A percentile compares a stretch with the other conserved stretches of the same genome.
These are phyloP conservation scores for Xylariaceae sp. DNA, from an alignment of 2,329 filamentous ascomycete genomes.

Conservation along the genomic window DNA sequence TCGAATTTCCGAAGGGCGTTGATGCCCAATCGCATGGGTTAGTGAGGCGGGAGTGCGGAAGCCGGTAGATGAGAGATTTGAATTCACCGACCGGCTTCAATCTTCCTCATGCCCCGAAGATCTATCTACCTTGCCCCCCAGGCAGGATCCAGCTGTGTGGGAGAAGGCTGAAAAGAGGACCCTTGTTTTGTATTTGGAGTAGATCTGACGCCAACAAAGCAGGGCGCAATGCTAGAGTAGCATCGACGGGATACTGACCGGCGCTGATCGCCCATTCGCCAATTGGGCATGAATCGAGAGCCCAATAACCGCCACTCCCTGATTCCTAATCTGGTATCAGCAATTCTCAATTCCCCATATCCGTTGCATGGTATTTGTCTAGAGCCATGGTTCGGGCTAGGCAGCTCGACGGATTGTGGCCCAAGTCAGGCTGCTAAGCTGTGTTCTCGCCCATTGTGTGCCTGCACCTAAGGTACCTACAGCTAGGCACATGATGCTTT, in stretches of 20 bases:
- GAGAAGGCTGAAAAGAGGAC: slow-evolving; percentile 15
- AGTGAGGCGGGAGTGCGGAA: slow-evolving; percentile 5
- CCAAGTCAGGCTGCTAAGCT: not conserved
- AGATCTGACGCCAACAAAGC: slow-evolving; percentile 3
- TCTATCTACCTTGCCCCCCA: not conserved
- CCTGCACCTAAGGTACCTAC: not conserved
- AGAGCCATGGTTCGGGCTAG: slow-evolving; percentile 7
- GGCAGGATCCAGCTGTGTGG: slow-evolving; percentile 13
- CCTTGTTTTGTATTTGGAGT: slow-evolving; percentile 11
- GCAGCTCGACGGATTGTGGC: not conserved
- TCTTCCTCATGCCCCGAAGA: no score
- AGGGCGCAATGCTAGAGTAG: slow-evolving; percentile 2
- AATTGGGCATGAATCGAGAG: slow-evolving; percentile 13
- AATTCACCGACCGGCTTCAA: not conserved
- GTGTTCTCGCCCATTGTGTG: slow-evolving; percentile 1
- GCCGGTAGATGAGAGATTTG: slow-evolving; percentile 3
- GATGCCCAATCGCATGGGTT: slow-evolving; percentile 16
- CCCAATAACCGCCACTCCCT: slow-evolving; percentile 11
- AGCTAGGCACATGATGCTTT: not conserved
- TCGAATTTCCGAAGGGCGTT: slow-evolving; percentile 2
- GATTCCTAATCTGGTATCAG: slow-evolving; percentile 4
- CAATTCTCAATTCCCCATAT: no score
- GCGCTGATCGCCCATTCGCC: slow-evolving; percentile 4
- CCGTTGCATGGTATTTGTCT: not conserved
- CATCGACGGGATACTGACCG: not conserved